Evolutionary conservation across 345 rosid genomes (phyloP).

Genomic region (Dipteronia dyeriana): DNA sequence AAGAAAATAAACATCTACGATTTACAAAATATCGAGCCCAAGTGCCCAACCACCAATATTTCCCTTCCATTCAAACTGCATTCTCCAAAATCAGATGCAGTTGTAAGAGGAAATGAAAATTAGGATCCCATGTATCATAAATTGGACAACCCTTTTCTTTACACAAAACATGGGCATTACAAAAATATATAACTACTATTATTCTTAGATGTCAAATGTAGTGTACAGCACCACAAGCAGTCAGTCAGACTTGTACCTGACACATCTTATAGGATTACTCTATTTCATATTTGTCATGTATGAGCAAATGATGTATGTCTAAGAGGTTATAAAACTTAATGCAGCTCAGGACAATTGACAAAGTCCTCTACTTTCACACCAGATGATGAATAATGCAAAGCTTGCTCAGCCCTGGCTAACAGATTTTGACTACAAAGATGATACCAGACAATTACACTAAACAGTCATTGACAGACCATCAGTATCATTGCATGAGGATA

Average conservation of each 20-base stretch:
- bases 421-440: not conserved
- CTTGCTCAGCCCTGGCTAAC: slow-evolving; percentile 2
- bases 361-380: not conserved
- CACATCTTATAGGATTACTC: not conserved
- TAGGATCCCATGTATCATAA: not conserved
- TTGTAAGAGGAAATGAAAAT: not conserved
- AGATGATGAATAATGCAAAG: not conserved
- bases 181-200: not conserved
- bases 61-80: not conserved
- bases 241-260: not conserved
- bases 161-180: not conserved
- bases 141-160: not conserved
- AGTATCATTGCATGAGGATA: not conserved
- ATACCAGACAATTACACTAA: not conserved
- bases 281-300: not conserved
- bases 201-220: not conserved
- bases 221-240: slow-evolving; percentile 1
- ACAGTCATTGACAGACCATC: not conserved
- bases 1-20: not conserved
- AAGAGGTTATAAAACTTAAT: not conserved
- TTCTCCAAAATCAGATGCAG: slow-evolving; percentile 5
- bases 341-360: not conserved
- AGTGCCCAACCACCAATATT: not conserved
- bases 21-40: not conserved
- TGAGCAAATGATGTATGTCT: not conserved